Conservation (phyloP, 2,329 filamentous ascomycete genomes). For the Dothiorella sarmentorum region DNA sequence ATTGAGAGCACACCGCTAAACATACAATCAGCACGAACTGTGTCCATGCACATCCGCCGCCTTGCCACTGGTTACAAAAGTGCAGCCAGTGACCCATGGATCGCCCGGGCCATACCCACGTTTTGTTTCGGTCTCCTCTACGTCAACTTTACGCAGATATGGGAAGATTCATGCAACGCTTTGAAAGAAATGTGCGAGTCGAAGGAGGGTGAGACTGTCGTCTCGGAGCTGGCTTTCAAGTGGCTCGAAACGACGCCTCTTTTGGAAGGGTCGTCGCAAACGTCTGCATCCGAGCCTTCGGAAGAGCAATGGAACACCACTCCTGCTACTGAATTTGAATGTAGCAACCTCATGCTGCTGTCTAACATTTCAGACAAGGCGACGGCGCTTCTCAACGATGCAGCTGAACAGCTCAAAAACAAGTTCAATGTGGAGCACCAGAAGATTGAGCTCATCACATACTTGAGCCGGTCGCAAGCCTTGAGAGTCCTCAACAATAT, state of each 20-base stretch:
- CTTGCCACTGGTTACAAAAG: slow-evolving; percentile 63
- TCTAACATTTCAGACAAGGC: slow-evolving; percentile 48
- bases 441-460: slow-evolving; percentile 48
- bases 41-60: slow-evolving; percentile 83
- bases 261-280: slow-evolving; percentile 21
- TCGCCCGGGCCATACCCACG: slow-evolving; percentile 68
- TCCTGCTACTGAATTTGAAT: slow-evolving; percentile 72
- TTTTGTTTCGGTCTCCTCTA: slow-evolving; percentile 90
- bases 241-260: slow-evolving; percentile 57
- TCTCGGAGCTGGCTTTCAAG: slow-evolving; percentile 69
- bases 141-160: slow-evolving; percentile 77
- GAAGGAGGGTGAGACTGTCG: slow-evolving; percentile 66
- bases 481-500: slow-evolving; percentile 72
- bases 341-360: slow-evolving; percentile 65
- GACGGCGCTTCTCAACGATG: neutral
- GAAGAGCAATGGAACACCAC: neutral
- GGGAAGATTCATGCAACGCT: slow-evolving; percentile 77
- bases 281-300: neutral
- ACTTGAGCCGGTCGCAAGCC: slow-evolving; percentile 69
- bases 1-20: slow-evolving; percentile 77
- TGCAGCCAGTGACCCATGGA: slow-evolving; percentile 58
- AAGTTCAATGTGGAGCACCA: slow-evolving; percentile 64
- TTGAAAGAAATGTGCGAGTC: slow-evolving; percentile 71
- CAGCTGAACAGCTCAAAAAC: slow-evolving; percentile 53
- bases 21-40: slow-evolving; percentile 69